Base-by-base conservation (phyloP, 768 basidiomycete genomes). In the Scleroderma bovista region DNA sequence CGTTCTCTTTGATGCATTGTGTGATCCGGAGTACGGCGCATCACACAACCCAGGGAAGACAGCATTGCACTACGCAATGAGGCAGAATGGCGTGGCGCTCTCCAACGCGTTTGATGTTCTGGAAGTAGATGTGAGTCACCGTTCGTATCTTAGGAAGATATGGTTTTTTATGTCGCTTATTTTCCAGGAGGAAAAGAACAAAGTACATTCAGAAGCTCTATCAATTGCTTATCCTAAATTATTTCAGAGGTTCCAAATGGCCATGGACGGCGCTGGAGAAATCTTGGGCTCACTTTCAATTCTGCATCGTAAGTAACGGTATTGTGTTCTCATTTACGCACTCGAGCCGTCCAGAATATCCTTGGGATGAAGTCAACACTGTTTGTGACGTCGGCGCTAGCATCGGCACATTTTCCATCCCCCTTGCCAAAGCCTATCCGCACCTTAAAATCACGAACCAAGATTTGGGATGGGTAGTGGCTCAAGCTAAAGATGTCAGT, bases 201-300 rank as follows among this genome's bases (percentile, higher is more conserved):
- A 36, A 15, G 34, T 36, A 36, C 12, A 6, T 36, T n/a, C 5
- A 36, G 4, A 6, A 12, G 34, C n/a, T 13, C 34, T 6, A 6
- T 36, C 4, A n/a, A 36, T 13, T 6, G 12, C 12, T 13, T 12
- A 5, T 15, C n/a, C 34, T 29, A 9, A 36, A 36, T 6, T 12
- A 36, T n/a, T 13, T 3, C 12, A 36, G 13, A 3, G 13, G 4
- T 36, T 36, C 34, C 34, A 36, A 31, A 65, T 64, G 50, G 47
- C 22, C 66, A 63, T 65, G 63, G 36, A 53, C 2, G 64, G 61
- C 2, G 13, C 57, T 3, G n/a, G 54, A 9, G 19, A 45, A 9
- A 33, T 63, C 41, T 54, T 62, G 53, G 65, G 57, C 7, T 51
- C 64, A 23, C 49, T 57, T 13, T 56, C 63, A 3, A 45, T 65